A percentile compares a stretch with the other conserved stretches of the same genome.
phyloP scores from a whole-genome alignment of 2,329 filamentous ascomycete species.

The Xylariaceae sp. region DNA sequence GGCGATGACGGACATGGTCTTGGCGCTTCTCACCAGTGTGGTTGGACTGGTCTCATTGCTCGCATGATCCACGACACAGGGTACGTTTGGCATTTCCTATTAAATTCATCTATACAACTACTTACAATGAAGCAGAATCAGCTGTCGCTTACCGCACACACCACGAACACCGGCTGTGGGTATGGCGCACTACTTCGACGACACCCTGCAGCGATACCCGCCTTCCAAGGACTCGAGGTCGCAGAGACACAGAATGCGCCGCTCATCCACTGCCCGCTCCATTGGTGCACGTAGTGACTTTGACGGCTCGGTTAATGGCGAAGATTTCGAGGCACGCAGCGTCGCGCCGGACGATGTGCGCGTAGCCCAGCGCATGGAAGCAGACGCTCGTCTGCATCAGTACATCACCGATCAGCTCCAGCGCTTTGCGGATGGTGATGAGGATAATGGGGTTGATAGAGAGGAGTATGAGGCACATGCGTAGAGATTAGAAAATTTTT shows the following conservation, averaged over 20 bases:
- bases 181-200: constrained; percentile 93
- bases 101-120: constrained; percentile 4
- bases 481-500: background rate
- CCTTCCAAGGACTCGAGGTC: constrained; percentile 36
- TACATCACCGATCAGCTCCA: constrained; percentile 80
- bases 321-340: constrained; percentile 40
- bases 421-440: constrained; percentile 57
- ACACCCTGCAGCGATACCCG: constrained; percentile 63
- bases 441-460: constrained; percentile 24
- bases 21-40: constrained; percentile 89
- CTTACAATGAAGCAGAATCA: constrained; percentile 58
- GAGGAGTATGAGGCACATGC: constrained; percentile 34
- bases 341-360: constrained; percentile 49
- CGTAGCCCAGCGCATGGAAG: constrained; percentile 46
- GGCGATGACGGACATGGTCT: constrained; percentile 84
- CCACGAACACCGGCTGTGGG: constrained; percentile 79
- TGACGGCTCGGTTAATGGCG: constrained; percentile 45
- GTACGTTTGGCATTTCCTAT: constrained; percentile 48
- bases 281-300: constrained; percentile 83
- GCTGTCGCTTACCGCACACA: constrained; percentile 86
- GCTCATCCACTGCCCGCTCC: constrained; percentile 76
- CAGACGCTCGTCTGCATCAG: constrained; percentile 66
- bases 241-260: constrained; percentile 55
- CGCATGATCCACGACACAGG: constrained; percentile 98
- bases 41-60: constrained; percentile 92